Base-by-base conservation (phyloP, 805 yeast genomes). In the Myxozyma kluyveri region DNA sequence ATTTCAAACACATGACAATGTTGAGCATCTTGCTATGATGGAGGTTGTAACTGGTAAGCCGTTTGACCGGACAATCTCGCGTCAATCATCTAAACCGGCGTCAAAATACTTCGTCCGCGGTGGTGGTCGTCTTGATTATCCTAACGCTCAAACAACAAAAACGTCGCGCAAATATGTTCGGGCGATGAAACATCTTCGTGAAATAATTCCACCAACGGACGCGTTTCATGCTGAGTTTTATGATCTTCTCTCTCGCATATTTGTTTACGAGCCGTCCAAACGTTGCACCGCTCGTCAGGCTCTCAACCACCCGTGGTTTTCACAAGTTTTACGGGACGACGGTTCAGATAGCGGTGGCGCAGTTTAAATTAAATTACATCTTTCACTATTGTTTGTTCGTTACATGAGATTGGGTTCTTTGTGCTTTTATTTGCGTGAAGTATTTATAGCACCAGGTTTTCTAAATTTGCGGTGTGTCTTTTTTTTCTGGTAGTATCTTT, bases 11-110 rank as follows among this genome's bases (percentile, higher is more conserved):
- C 96, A 91, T 67, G 97, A 93, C 66, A 90, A 91, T 67, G 72
- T 83, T 45, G 98, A 91, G 68, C 99, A 93, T 70, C 73, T 93
- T 67, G 96, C 96, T 14, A 83, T 93, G 86, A 93, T 93, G 86
- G 91, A 93, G 68, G 82, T 81, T 59, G 79, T 90, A 19, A 74
- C 83, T 23, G 86, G 84, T 19, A 68, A 71, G 57, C 73, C 68
- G 17, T 74, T 74, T 45, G 65, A 64, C 33, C 49, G 56, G 23
- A 24, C 52, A 3, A 44, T 67, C 49, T 50, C 69, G 22, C 49
- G 55, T 4, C 49, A 46, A 18, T 67, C 71, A 19, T 44, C 58
- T 1, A 26, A 52, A 14, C 61, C 58, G 17, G 56, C 55, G 10
- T 57, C 27, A 58, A 72, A 45, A 29, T 51, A 43, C 27, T 66